Conservation (phyloP, 1,139 yeast species). For the Scheffersomyces cryptocercus region DNA sequence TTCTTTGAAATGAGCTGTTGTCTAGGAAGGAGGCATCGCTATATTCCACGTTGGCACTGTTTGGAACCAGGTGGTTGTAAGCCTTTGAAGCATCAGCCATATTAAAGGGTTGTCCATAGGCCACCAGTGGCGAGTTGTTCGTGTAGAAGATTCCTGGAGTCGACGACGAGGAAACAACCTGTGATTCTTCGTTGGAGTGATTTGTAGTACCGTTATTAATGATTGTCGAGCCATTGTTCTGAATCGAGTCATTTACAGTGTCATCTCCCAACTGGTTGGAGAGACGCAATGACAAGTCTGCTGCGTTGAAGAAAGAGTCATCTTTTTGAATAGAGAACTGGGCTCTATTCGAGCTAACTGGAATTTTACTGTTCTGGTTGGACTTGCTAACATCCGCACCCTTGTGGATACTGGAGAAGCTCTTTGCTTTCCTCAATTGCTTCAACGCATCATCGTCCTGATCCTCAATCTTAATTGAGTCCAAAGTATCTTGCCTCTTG, state of each 20-base stretch:
- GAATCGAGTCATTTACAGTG: too few relatives aligned
- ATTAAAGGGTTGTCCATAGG: background rate
- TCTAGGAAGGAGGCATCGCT: conserved; percentile 5
- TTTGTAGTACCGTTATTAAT: conserved; percentile 12
- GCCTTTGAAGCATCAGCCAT: background rate
- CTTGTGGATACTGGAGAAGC: conserved; percentile 20
- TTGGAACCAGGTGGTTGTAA: background rate
- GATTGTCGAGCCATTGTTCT: conserved; percentile 16
- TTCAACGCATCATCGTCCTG: conserved; percentile 49
- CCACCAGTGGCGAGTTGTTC: background rate
- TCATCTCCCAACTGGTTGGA: background rate
- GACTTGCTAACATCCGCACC: background rate
- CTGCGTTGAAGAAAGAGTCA: conserved; percentile 16
- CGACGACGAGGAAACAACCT: conserved; percentile 15
- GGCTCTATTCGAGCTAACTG: too few relatives aligned
- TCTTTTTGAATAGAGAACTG: background rate
- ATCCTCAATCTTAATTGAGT: conserved; percentile 38
- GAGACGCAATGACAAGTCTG: conserved; percentile 28
- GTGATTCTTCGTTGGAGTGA: conserved; percentile 7
- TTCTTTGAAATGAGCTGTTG: background rate
- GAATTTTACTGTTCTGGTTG: background rate
- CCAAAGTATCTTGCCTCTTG: conserved; percentile 23
- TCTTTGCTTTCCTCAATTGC: conserved; percentile 42
- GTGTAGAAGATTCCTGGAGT: conserved; percentile 18
- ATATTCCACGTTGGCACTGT: background rate